Evolutionary conservation across 2,329 filamentous ascomycete species (phyloP).

Genomic region (Paecilomyces sp.): DNA sequence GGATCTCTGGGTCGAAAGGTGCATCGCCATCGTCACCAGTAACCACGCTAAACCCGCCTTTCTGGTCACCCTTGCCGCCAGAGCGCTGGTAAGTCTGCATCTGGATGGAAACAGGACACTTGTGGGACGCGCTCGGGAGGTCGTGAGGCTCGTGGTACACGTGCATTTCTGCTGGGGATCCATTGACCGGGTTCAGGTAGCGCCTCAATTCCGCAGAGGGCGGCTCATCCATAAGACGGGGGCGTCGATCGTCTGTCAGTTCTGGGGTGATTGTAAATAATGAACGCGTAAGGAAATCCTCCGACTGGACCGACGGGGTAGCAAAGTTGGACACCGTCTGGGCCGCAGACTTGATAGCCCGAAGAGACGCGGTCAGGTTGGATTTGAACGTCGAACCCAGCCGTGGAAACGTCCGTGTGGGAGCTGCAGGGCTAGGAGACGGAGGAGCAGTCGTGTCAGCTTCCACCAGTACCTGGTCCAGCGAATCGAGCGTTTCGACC

Average conservation of each 20-base stretch:
- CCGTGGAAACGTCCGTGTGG: constrained; percentile 31
- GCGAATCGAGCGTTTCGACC: constrained; percentile 16
- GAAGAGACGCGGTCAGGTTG: constrained; percentile 56
- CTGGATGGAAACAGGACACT: constrained; percentile 51
- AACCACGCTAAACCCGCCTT: constrained; percentile 30
- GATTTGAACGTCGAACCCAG: constrained; percentile 51
- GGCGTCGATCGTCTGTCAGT: constrained; percentile 55
- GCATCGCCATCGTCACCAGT: constrained; percentile 36
- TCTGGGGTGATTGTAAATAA: constrained; percentile 49
- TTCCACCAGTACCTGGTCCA: neutral
- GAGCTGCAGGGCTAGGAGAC: constrained; percentile 15
- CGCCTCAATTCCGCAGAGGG: constrained; percentile 52
- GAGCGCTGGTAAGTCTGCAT: constrained; percentile 52
- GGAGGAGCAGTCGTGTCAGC: constrained; percentile 1
- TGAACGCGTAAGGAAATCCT: constrained; percentile 55
- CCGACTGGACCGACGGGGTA: constrained; percentile 44
- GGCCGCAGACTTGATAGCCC: constrained; percentile 54
- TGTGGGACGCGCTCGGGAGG: constrained; percentile 16
- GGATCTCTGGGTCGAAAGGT: constrained; percentile 27
- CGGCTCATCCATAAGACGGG: constrained; percentile 45
- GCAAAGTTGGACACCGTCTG: constrained; percentile 56
- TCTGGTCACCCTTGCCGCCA: constrained; percentile 20
- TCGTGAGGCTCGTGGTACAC: constrained; percentile 36
- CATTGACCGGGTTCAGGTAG: constrained; percentile 52
- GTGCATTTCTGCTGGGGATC: constrained; percentile 39